These are phyloP conservation scores for Tagetes erecta DNA, from an alignment of 129 eudicot genomes.

Conservation along the genomic window DNA sequence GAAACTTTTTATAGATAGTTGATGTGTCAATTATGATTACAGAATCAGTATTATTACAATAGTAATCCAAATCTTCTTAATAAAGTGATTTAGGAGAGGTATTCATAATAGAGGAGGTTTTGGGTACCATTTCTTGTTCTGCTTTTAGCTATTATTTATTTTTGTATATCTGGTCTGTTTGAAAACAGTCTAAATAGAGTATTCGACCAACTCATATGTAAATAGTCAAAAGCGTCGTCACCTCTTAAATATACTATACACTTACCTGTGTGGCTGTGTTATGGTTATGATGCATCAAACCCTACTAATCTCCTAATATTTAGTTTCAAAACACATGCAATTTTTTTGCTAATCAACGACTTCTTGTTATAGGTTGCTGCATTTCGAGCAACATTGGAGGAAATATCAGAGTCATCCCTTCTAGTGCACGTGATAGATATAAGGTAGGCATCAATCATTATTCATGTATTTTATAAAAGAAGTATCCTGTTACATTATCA, in stretches of 20 bases:
- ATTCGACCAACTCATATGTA: not conserved
- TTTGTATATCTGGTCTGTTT: not conserved
- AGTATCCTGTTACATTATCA: constrained; percentile 25
- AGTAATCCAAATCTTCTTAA: not conserved
- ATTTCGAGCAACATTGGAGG: constrained; percentile 93
- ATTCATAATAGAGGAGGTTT: not conserved
- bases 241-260: not conserved
- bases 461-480: not conserved
- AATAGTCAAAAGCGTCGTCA: not conserved
- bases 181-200: not conserved
- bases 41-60: not conserved
- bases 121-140: not conserved
- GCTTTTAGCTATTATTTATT: not conserved
- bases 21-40: not conserved
- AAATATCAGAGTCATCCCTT: constrained; percentile 90
- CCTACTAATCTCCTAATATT: not conserved
- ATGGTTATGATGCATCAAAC: not conserved
- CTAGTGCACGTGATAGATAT: constrained; percentile 95
- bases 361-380: constrained; percentile 80
- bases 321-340: not conserved
- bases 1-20: not conserved
- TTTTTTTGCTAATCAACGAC: constrained; percentile 10
- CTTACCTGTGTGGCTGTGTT: not conserved
- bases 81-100: not conserved
- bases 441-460: constrained; percentile 49